Base-by-base conservation (phyloP, 1,139 yeast species). In the Wickerhamomyces sp. region DNA sequence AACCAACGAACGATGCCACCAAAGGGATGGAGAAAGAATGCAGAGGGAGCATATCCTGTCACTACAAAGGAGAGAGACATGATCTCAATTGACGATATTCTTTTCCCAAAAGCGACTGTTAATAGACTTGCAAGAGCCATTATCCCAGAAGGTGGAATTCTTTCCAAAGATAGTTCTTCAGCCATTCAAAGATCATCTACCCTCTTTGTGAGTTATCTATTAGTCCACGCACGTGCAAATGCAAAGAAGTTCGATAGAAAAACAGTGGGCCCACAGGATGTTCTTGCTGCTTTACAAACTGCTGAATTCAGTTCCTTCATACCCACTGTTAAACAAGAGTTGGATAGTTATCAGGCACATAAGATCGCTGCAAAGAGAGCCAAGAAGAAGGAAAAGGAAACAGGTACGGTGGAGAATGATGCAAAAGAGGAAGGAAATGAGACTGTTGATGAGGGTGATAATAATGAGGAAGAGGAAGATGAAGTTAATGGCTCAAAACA, bases 21-120 rank as follows among this genome's bases (percentile, higher is more conserved):
- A 53, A 81, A 81, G 57, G 87, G 88, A 30, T 80, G 87, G 88
- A 78, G 84, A 62, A 81, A 79, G 54, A 81, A 77, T 52, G 77
- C 81, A 2, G 86, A 78, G 36, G 86, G 83, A 6, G 70, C 73
- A 26, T 73, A 70, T 42, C 80, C 80, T 2, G 66, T 54, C 31
- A 64, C 77, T 8, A 65, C 64, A n/a, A 68, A 70, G 37, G 80
- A 76, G 23, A 64, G 68, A 14, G 86, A 79, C 37, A 62, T 67
- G 34, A 67, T 76, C 4, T 74, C 86, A 0, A 79, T 82, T 10
- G 87, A 81, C 37, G 86, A 78, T 33, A 66, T 81, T 22, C 58
- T 83, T 18, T 83, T 83, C 46, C 91, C 91, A 3, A 67, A 72
- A 43, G 61, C 83, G 16, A 75, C 84, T 0, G 68, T 82, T 11